A percentile compares a stretch with the other conserved stretches of the same genome.
Conservation (phyloP, 2,329 filamentous ascomycete species). For the Alternaria sp. region DNA sequence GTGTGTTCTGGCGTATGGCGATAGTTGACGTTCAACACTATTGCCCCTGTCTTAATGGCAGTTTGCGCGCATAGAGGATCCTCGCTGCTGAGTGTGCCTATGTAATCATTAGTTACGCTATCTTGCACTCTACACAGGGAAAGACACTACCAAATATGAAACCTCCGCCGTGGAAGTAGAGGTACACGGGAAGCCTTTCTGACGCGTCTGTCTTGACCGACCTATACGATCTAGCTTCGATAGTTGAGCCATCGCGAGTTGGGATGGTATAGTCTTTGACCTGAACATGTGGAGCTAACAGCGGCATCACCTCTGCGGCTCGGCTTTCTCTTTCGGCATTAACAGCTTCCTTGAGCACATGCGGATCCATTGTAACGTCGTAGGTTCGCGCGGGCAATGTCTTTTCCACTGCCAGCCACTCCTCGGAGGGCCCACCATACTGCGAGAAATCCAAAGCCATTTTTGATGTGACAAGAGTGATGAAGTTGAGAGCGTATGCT, state of each 20-base stretch:
- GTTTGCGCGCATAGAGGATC: slow-evolving; percentile 62
- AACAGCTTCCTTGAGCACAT: slow-evolving; percentile 24
- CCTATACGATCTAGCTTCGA: slow-evolving; percentile 61
- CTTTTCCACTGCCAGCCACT: slow-evolving; percentile 46
- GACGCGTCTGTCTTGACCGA: slow-evolving; percentile 44
- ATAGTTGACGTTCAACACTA: slow-evolving; percentile 67
- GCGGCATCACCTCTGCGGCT: slow-evolving; percentile 30
- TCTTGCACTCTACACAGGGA: neutral
- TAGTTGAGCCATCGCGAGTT: slow-evolving; percentile 56
- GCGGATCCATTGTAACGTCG: slow-evolving; percentile 31
- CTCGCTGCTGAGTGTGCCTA: slow-evolving; percentile 58
- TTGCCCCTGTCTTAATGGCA: slow-evolving; percentile 53
- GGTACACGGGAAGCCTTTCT: slow-evolving; percentile 59
- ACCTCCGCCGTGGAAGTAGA: slow-evolving; percentile 63
- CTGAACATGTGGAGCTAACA: slow-evolving; percentile 34
- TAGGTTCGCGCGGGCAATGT: slow-evolving; percentile 35
- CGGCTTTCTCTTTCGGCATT: slow-evolving; percentile 35
- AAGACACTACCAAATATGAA: slow-evolving; percentile 62
- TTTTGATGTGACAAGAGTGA: neutral
- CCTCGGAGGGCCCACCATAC: slow-evolving; percentile 30
- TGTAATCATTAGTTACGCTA: neutral
- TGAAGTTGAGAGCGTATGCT: too few relatives aligned
- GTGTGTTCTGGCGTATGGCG: slow-evolving; percentile 65
- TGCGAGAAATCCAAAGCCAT: slow-evolving; percentile 16
- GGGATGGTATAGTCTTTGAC: slow-evolving; percentile 44